These are phyloP conservation scores for Centrapalus pauciflorus DNA, from an alignment of 129 eudicot genomes.

Conservation along the genomic window DNA sequence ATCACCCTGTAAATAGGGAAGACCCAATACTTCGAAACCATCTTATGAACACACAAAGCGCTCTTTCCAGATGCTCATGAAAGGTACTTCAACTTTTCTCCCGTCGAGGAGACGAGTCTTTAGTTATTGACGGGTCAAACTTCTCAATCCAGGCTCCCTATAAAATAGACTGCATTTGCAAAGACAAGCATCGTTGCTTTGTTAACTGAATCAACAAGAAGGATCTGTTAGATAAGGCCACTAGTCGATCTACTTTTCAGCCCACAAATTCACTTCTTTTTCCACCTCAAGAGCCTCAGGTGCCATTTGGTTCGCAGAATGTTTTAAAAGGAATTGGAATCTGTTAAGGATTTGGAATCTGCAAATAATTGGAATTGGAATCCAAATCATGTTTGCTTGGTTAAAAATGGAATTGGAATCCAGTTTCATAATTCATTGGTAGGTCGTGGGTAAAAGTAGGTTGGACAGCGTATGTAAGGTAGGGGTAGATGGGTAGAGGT, in stretches of 20 bases:
- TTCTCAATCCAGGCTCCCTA: conserved; percentile 64
- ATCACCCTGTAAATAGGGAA: conserved; percentile 57
- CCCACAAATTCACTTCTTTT: conserved; percentile 57
- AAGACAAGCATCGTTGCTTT: conserved; percentile 43
- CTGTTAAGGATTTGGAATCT: too few relatives aligned
- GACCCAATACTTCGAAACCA: conserved; percentile 53
- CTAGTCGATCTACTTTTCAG: conserved; percentile 49
- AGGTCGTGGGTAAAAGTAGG: too few relatives aligned
- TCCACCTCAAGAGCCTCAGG: conserved; percentile 44
- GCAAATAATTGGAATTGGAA: too few relatives aligned
- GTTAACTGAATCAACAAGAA: conserved; percentile 50
- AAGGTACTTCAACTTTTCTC: conserved; percentile 43
- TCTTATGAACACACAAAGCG: conserved; percentile 34
- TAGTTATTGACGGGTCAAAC: conserved; percentile 50
- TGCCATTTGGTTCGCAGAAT: too few relatives aligned
- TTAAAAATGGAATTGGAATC: too few relatives aligned
- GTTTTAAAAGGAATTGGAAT: too few relatives aligned
- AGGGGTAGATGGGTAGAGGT: too few relatives aligned
- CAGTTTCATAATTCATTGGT: too few relatives aligned
- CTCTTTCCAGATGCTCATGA: conserved; percentile 61
- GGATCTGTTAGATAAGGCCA: conserved; percentile 58
- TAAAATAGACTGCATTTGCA: conserved; percentile 64
- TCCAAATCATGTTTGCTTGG: too few relatives aligned
- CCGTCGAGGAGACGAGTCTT: conserved; percentile 49
- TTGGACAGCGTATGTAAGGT: too few relatives aligned